These are phyloP conservation scores for Ophiostoma tasmaniense DNA, from an alignment of 2,329 filamentous ascomycete species.

Conservation along the genomic window DNA sequence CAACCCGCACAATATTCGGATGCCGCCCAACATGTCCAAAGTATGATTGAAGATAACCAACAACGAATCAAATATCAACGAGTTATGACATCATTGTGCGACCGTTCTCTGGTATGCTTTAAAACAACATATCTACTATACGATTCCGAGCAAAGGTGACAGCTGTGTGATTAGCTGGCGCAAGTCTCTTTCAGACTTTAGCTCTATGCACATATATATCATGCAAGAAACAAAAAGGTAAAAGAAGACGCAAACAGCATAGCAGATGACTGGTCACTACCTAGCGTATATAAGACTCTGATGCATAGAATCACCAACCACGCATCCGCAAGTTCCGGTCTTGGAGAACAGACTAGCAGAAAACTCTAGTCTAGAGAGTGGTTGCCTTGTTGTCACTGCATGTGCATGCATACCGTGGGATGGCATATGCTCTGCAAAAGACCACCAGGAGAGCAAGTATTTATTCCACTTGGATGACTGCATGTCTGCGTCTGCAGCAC, in stretches of 20 bases:
- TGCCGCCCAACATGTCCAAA: slow-evolving; percentile 38
- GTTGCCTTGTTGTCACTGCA: not conserved
- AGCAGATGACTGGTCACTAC: no score
- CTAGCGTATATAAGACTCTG: not conserved
- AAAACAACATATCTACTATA: not conserved
- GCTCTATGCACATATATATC: no score
- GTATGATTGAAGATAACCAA: not conserved
- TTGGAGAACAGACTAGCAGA: not conserved
- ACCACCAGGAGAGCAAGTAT: not conserved
- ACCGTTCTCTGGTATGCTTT: not conserved
- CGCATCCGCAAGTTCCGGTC: not conserved
- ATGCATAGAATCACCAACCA: not conserved
- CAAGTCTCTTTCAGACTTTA: not conserved
- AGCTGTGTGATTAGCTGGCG: not conserved
- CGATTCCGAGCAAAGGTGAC: not conserved
- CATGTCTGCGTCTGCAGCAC: not conserved
- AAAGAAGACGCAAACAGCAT: no score
- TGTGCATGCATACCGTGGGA: not conserved
- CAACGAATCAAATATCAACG: not conserved
- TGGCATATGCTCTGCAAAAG: not conserved
- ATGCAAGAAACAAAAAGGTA: no score
- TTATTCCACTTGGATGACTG: slow-evolving; percentile 3
- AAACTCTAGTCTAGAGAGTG: not conserved
- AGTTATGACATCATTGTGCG: not conserved
- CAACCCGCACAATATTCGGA: slow-evolving; percentile 33